Conservation (phyloP, 78 protist species). For the Pigoraptor vietnamica region DNA sequence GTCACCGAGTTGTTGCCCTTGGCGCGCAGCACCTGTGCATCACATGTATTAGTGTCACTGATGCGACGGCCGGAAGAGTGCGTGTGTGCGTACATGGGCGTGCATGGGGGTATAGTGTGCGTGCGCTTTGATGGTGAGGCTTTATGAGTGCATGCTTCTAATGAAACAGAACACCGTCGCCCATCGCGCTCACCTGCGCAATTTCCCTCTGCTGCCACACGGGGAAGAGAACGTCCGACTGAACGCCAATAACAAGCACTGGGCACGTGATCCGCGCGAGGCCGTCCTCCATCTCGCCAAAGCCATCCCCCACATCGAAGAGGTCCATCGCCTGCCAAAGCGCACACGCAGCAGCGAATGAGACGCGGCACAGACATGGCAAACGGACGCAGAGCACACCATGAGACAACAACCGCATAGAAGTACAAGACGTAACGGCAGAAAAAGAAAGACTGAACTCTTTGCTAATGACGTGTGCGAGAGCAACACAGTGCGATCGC, state of each 20-base stretch:
- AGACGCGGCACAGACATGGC: too few species aligned
- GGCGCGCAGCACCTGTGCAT: background rate
- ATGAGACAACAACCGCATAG: background rate
- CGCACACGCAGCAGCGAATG: too few species aligned
- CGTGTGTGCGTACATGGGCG: too few species aligned
- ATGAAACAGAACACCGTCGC: too few species aligned
- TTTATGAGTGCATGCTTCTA: too few species aligned
- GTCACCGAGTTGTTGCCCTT: slow-evolving; percentile 3
- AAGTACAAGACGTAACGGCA: background rate
- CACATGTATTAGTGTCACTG: too few species aligned
- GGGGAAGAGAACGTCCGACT: slow-evolving; percentile 44
- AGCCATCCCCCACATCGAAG: slow-evolving; percentile 26
- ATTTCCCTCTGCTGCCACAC: slow-evolving; percentile 32
- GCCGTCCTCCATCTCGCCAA: background rate
- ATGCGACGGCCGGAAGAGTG: too few species aligned
- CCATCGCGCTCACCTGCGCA: too few species aligned
- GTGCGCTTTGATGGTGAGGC: too few species aligned
- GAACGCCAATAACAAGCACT: slow-evolving; percentile 32
- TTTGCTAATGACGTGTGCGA: background rate
- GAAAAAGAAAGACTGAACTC: background rate
- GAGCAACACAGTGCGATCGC: background rate
- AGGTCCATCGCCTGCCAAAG: slow-evolving; percentile 40
- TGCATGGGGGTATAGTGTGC: too few species aligned
- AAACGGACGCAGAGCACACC: too few species aligned
- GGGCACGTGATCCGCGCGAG: slow-evolving; percentile 6